Conservation (phyloP, 331 rosid species). For the Phaseolus coccineus region DNA sequence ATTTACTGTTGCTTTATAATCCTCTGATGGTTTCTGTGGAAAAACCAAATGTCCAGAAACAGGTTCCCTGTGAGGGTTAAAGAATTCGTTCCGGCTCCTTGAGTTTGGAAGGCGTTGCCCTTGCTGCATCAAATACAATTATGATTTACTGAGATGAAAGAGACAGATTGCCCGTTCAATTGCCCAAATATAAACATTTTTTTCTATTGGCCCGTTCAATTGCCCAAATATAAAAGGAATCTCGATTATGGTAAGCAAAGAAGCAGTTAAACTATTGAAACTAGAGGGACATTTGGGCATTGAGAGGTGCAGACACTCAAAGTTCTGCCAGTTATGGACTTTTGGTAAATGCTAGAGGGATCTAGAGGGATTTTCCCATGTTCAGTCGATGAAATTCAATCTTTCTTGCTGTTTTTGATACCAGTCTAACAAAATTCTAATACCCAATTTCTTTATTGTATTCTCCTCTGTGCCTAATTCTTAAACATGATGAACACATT, state of each 20-base stretch:
- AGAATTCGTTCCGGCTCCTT: slow-evolving; percentile 55
- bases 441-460: neutral
- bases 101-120: slow-evolving; percentile 57
- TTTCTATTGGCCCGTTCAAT: neutral
- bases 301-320: neutral
- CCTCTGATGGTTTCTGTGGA: slow-evolving; percentile 59
- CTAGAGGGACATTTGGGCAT: neutral
- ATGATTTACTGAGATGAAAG: slow-evolving; percentile 27
- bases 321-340: neutral
- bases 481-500: slow-evolving; percentile 5
- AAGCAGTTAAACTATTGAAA: neutral
- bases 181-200: slow-evolving; percentile 4
- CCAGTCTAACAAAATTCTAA: neutral
- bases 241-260: slow-evolving; percentile 1
- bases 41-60: slow-evolving; percentile 65
- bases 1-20: slow-evolving; percentile 47
- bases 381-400: neutral
- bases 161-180: slow-evolving; percentile 10
- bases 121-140: slow-evolving; percentile 53
- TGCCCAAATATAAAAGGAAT: slow-evolving; percentile 19
- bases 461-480: neutral
- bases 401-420: neutral
- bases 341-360: neutral
- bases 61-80: slow-evolving; percentile 57
- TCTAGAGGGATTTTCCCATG: neutral